A percentile compares a stretch with the other conserved stretches of the same genome.
Conservation (phyloP, 2,329 filamentous ascomycete species). For the Penicillium frequentans region DNA sequence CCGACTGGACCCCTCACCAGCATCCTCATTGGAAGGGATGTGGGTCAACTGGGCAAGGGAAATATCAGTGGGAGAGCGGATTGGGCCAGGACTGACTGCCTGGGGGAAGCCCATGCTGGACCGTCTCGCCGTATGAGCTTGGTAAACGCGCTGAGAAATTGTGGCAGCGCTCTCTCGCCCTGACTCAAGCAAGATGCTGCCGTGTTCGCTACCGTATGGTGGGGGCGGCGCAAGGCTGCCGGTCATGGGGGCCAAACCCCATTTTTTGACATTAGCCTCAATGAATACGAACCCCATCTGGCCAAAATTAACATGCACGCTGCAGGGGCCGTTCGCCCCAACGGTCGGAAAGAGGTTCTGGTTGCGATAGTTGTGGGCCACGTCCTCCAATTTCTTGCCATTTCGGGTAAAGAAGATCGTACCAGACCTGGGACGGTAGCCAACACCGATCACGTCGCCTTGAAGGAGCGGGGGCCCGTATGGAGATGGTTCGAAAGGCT, state of each 20-base stretch:
- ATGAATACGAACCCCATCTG: constrained; percentile 99
- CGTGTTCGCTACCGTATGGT: constrained; percentile 94
- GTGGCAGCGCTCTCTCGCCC: constrained; percentile 60
- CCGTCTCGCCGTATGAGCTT: constrained; percentile 71
- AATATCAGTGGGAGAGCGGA: constrained; percentile 91
- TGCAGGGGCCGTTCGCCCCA: constrained; percentile 91
- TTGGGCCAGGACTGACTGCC: constrained; percentile 83
- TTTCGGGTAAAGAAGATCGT: constrained; percentile 98
- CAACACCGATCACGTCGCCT: constrained; percentile 93
- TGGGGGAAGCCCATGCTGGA: constrained; percentile 72
- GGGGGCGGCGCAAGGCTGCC: constrained; percentile 92
- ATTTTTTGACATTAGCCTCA: constrained; percentile 99
- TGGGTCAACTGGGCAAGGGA: constrained; percentile 84
- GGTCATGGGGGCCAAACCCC: constrained; percentile 94
- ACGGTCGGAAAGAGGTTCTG: constrained; percentile 98
- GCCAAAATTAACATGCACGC: constrained; percentile 94
- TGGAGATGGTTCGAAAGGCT: constrained; percentile 76
- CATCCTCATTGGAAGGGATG: constrained; percentile 64
- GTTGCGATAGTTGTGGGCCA: constrained; percentile 85
- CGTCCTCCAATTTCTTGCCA: constrained; percentile 94
- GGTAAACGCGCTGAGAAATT: constrained; percentile 41
- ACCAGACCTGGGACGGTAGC: constrained; percentile 90
- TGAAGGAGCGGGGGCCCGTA: constrained; percentile 87
- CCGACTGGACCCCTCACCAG: constrained; percentile 69
- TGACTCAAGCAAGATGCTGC: constrained; percentile 89